Evolutionary conservation across 2,329 filamentous ascomycete genomes (phyloP), one percentile per base, ranked within the genome.

Genomic region (Hysterium pulicare): DNA sequence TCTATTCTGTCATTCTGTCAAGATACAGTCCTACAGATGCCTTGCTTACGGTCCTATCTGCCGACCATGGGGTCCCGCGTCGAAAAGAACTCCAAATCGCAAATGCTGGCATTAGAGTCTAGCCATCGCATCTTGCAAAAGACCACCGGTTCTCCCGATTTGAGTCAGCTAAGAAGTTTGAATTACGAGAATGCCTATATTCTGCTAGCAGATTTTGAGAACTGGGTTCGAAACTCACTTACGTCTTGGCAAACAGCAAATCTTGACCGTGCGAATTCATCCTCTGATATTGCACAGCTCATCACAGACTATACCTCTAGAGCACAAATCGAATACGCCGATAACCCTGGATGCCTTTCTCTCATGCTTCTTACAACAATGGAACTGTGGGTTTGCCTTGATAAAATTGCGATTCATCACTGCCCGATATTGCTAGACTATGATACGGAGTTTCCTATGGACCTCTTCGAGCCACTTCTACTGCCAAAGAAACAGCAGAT

Each of bases 331-430:
- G 7, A 24, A 0, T 81, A 81, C 33, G 2, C 40, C 0, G 46
- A 38, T 0, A 68, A 71, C 2, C 74, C 80, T 0, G 71, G 77
- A 45, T 61, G 59, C 0, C 51, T 66, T 0, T 84, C 82, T 0
- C 46, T 72, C 4, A 81, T 82, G 74, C 43, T 81, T 2, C 66
- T 85, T 0, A 78, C 73, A 0, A 50, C 77, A 0, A 49, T 81
- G 2, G 78, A 83, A 41, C 55, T 84, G 0, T 85, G 81, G 82
- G 55, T 78, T 6, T 76, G 75, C 0, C 71, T 74, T 23, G 81
- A 85, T 46, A 73, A 64, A 38, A 64, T 67, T 2, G 72, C 73
- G 1, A 61, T 68, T 1, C 11, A 42, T 1, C 42, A 61, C 0
- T 62, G 69, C n/a, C 62, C 69, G 0, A 46, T 78, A 4, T 52